Evolutionary conservation across 495 filamentous ascomycete genomes (phyloP).

Genomic region (Penicillium goetzii): DNA sequence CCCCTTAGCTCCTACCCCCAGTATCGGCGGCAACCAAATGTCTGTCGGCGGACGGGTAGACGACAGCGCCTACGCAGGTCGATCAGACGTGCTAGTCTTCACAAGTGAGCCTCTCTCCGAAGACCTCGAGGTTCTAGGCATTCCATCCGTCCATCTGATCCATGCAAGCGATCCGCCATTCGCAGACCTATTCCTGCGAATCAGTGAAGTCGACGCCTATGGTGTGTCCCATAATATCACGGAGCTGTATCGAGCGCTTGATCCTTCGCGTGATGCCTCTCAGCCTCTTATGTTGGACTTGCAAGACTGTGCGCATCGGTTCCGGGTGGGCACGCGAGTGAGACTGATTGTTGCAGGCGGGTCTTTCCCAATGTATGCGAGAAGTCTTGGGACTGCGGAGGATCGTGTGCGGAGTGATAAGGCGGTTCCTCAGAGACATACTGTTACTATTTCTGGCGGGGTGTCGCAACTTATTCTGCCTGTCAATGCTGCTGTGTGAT

Average conservation of each 20-base stretch:
- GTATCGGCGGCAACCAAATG: constrained; percentile 27
- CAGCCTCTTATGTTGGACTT: constrained; percentile 18
- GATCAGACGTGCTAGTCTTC: constrained; percentile 34
- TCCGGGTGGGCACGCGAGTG: constrained; percentile 18
- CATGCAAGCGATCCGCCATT: constrained; percentile 33
- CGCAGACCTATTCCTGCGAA: constrained; percentile 34
- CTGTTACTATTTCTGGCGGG: constrained; percentile 20
- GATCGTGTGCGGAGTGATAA: constrained; percentile 21
- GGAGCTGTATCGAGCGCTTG: constrained; percentile 26
- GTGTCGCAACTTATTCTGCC: constrained; percentile 24
- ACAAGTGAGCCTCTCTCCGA: constrained; percentile 31
- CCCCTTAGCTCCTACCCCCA: constrained; percentile 34
- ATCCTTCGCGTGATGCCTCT: constrained; percentile 19
- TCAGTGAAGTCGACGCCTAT: constrained; percentile 34
- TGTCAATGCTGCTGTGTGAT: constrained; percentile 3
- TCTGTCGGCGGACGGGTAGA: constrained; percentile 23
- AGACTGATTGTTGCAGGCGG: constrained; percentile 26
- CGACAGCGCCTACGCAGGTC: constrained; percentile 28
- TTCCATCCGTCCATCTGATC: constrained; percentile 25
- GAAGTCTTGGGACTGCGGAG: constrained; percentile 26
- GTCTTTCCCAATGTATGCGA: constrained; percentile 27
- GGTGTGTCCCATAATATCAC: constrained; percentile 35
- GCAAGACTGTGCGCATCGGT: constrained; percentile 27
- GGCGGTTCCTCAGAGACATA: constrained; percentile 22
- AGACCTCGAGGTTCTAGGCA: constrained; percentile 31